phyloP scores from a whole-genome alignment of 164 flowering plant genomes.

The grape (Vitis vinifera) region DNA sequence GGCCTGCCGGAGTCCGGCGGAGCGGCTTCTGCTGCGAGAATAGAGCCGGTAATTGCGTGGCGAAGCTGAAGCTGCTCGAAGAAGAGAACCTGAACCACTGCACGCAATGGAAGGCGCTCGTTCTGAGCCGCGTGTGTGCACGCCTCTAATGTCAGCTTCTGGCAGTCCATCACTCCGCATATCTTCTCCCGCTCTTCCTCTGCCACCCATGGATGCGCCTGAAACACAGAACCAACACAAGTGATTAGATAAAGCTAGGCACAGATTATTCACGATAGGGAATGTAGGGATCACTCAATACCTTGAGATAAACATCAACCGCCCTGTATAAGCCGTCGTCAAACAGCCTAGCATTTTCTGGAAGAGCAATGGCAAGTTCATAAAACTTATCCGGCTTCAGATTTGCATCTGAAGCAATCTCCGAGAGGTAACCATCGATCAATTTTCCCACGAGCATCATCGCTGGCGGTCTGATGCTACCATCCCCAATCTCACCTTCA shows the following conservation, averaged over 20 bases:
- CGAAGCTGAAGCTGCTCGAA: constrained; percentile 97
- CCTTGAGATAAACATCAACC: constrained; percentile 93
- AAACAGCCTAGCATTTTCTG: constrained; percentile 70
- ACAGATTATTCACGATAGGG: too few relatives aligned
- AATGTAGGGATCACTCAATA: constrained; percentile 8
- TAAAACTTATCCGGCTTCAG: constrained; percentile 73
- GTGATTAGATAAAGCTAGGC: too few relatives aligned
- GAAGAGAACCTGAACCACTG: constrained; percentile 89
- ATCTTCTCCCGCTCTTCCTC: constrained; percentile 85
- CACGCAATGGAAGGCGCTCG: constrained; percentile 87
- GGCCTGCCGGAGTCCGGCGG: constrained; percentile 31
- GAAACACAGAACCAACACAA: background rate
- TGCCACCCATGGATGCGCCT: constrained; percentile 88
- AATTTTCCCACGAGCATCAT: constrained; percentile 82
- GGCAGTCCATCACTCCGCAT: constrained; percentile 74
- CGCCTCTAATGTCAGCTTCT: constrained; percentile 91
- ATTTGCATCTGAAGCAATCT: constrained; percentile 87
- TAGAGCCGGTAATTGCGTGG: constrained; percentile 80
- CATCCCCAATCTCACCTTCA: constrained; percentile 18
- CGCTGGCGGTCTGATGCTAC: constrained; percentile 39
- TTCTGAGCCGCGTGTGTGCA: constrained; percentile 99
- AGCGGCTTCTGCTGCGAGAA: constrained; percentile 47
- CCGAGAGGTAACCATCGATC: constrained; percentile 84
- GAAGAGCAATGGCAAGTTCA: constrained; percentile 63
- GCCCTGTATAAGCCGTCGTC: constrained; percentile 96